Evolutionary conservation across 306 rosid genomes (phyloP).

Genomic region (Luffa aegyptiaca): DNA sequence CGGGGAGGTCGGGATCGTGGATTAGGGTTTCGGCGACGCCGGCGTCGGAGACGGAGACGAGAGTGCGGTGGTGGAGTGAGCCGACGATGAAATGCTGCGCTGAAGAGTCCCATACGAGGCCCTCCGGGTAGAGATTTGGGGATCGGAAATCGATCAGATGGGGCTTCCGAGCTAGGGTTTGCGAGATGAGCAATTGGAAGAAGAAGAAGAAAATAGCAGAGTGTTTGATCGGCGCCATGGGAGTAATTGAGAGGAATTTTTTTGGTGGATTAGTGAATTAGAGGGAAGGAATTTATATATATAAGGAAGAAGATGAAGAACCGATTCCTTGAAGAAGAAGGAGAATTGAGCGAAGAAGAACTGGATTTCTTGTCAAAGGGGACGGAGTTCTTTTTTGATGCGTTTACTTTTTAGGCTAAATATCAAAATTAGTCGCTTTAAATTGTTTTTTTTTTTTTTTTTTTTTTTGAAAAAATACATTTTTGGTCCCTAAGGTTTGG

Average conservation of each 20-base stretch:
- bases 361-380: neutral
- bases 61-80: slow-evolving; percentile 38
- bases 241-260: neutral
- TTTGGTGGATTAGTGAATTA: neutral
- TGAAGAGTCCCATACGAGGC: slow-evolving; percentile 53
- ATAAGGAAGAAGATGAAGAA: neutral
- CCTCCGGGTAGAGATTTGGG: slow-evolving; percentile 68
- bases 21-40: slow-evolving; percentile 55
- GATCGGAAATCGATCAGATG: slow-evolving; percentile 64
- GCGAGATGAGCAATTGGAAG: slow-evolving; percentile 2
- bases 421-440: too few species aligned
- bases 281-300: neutral
- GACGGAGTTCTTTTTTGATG: neutral
- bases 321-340: neutral
- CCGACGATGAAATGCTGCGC: slow-evolving; percentile 64
- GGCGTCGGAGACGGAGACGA: slow-evolving; percentile 59
- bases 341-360: neutral
- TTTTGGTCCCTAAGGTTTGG: too few species aligned
- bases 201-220: neutral
- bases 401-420: neutral
- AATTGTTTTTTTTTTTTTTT: too few species aligned
- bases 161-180: slow-evolving; percentile 22
- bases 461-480: too few species aligned
- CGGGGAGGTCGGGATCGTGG: slow-evolving; percentile 52
- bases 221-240: slow-evolving; percentile 10